phyloP scores from a whole-genome alignment of 768 basidiomycete genomes.

The Dioszegia hungarica region DNA sequence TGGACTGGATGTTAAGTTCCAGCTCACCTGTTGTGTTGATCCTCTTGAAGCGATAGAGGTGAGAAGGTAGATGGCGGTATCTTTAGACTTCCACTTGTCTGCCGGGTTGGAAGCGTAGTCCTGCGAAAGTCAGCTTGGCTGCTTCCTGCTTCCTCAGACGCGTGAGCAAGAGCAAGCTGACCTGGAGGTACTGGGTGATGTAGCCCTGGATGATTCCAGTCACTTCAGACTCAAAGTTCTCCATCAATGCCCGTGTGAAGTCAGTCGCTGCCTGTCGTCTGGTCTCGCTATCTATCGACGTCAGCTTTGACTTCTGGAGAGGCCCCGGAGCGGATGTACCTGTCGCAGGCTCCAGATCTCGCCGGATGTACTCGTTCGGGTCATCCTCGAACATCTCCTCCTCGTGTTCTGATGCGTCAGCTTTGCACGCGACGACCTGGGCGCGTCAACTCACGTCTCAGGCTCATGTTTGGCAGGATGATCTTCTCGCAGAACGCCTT shows the following conservation, averaged over 20 bases:
- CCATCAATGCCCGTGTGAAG: constrained; percentile 87
- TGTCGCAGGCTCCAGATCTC: constrained; percentile 67
- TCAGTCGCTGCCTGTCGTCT: constrained; percentile 90
- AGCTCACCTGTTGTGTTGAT: constrained; percentile 69
- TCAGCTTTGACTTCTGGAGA: background rate
- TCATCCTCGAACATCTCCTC: constrained; percentile 96
- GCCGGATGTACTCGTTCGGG: constrained; percentile 86
- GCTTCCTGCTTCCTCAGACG: background rate
- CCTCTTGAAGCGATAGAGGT: constrained; percentile 90
- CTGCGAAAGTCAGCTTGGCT: constrained; percentile 13
- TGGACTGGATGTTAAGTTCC: too few species aligned
- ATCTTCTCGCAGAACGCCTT: constrained; percentile 79
- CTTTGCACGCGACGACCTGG: background rate
- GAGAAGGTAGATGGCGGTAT: constrained; percentile 85
- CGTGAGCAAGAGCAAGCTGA: constrained; percentile 15
- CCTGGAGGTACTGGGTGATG: constrained; percentile 67
- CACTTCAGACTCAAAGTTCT: constrained; percentile 69
- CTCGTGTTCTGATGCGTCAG: constrained; percentile 61
- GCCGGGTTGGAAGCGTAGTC: constrained; percentile 58
- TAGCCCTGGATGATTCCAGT: constrained; percentile 82
- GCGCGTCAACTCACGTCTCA: constrained; percentile 58
- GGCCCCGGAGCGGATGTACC: constrained; percentile 45
- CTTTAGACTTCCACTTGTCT: constrained; percentile 83
- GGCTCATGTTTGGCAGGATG: constrained; percentile 83
- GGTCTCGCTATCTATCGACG: constrained; percentile 64